Evolutionary conservation across 2,329 filamentous ascomycete genomes (phyloP).

Genomic region (Epichloe scottii): DNA sequence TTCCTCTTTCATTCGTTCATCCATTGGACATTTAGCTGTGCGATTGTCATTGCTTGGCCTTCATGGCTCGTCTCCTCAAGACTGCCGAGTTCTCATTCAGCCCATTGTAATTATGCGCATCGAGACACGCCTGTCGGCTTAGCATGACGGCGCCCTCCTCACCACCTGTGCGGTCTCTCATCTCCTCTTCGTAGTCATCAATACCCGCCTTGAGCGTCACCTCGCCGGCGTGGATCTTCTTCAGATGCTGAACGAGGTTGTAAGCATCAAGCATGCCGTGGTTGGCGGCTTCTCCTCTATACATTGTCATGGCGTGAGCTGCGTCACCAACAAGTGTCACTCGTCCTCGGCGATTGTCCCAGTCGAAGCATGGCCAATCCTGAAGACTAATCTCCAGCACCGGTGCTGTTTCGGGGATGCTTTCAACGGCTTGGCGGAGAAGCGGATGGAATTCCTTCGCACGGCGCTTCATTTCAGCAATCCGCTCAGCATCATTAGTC

Average conservation of each 20-base stretch:
- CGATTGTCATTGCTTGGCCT: neutral
- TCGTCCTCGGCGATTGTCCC: conserved; percentile 29
- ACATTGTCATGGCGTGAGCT: conserved; percentile 49
- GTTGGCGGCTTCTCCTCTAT: conserved; percentile 26
- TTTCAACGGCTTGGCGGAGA: conserved; percentile 28
- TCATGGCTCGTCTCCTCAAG: conserved; percentile 14
- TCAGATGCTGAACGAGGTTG: conserved; percentile 15
- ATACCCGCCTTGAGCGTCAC: conserved; percentile 9
- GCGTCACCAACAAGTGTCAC: conserved; percentile 40
- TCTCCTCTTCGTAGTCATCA: conserved; percentile 18
- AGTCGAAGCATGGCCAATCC: conserved; percentile 25
- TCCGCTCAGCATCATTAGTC: conserved; percentile 16
- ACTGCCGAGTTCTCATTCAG: conserved; percentile 21
- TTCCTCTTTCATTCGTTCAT: no score
- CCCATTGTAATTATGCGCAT: conserved; percentile 18
- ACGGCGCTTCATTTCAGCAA: conserved; percentile 28
- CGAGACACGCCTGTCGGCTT: conserved; percentile 21
- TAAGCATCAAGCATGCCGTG: conserved; percentile 28
- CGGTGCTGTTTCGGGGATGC: conserved; percentile 28
- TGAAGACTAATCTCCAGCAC: conserved; percentile 23
- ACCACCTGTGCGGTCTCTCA: conserved; percentile 15
- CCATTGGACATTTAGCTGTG: neutral
- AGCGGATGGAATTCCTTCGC: conserved; percentile 21
- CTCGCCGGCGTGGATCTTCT: conserved; percentile 7
- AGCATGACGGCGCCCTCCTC: conserved; percentile 16